Base-by-base conservation (phyloP, 2,329 filamentous ascomycete species). In the Clonostachys chloroleuca region DNA sequence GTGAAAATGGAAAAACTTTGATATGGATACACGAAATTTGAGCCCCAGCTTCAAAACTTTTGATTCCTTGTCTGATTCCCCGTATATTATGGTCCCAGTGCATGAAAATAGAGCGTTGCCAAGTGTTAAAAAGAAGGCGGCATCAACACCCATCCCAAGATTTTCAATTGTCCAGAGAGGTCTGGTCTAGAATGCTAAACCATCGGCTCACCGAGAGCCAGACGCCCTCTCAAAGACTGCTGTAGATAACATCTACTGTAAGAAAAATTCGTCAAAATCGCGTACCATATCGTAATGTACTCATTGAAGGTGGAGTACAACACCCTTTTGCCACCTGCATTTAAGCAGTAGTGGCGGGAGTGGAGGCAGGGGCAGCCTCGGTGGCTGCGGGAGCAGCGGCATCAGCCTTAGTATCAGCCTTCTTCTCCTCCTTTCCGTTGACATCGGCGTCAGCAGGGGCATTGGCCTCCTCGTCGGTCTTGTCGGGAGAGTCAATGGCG, bases 401-500 rank as follows among this genome's bases (percentile, higher is more conserved):
- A 37, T 46, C 46, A 33, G 50, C 50, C 17, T 47, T 39, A 47
- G 49, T 56, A 36, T 54, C 50, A 44, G 56, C 51, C 39, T 56
- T 55, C 47, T 58, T 50, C 54, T 65, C 65, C 47, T 63, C 59
- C 51, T 77, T 70, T 51, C 65, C 70, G 56, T 24, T 35, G 45
- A 34, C 44, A 33, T 72, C 70, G 56, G 64, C 58, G 45, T 66
- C 63, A 54, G 75, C 72, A 45, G 69, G 69, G 53, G 72, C 72
- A 61, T 78, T 86, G 63, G 87, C 83, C 67, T 96, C 92, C 73
- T 96, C 92, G 55, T 86, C 82, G 51, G 82, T 85, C 87, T 97
- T 99, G 75, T 95, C 92, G 55, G 94, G 94, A 80, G 91, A 96
- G 78, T 99, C 94, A 65, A 99, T 97, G 66, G 94, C 94, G 67